Evolutionary conservation across 768 basidiomycete genomes (phyloP).

Genomic region (Kwoniella heveanensis): DNA sequence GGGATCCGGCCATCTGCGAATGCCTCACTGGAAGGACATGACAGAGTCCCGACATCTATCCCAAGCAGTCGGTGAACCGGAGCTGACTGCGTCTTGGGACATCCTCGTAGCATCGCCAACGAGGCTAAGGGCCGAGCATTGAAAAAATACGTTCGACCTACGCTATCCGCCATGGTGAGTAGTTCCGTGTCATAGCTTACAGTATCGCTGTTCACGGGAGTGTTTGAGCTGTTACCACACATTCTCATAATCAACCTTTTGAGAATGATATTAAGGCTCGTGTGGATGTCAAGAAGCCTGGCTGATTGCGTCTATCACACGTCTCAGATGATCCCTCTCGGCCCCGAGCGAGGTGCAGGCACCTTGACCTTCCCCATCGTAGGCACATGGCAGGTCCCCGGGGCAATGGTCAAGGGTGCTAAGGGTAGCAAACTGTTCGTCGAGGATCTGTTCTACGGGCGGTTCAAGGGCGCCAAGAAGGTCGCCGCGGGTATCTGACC

Average conservation of each 20-base stretch:
- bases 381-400: conserved; percentile 85
- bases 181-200: neutral
- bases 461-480: conserved; percentile 61
- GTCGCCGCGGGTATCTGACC: conserved; percentile 9
- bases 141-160: conserved; percentile 60
- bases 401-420: conserved; percentile 92
- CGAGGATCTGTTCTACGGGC: conserved; percentile 68
- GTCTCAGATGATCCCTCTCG: conserved; percentile 25
- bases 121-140: conserved; percentile 23
- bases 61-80: no score
- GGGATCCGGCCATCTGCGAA: no score
- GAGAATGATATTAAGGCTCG: no score
- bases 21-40: no score
- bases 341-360: conserved; percentile 28
- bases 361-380: conserved; percentile 60
- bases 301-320: neutral
- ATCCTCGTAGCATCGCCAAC: conserved; percentile 18
- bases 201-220: no score
- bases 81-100: no score
- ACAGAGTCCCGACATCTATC: no score
- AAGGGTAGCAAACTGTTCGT: conserved; percentile 85
- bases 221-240: no score
- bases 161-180: conserved; percentile 75
- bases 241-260: no score
- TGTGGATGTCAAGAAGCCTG: neutral